Percentiles rank a stretch among this genome's conserved stretches.
Evolutionary conservation across 1,284 basidiomycete genomes (phyloP).

Genomic region (Sparassis latifolia): DNA sequence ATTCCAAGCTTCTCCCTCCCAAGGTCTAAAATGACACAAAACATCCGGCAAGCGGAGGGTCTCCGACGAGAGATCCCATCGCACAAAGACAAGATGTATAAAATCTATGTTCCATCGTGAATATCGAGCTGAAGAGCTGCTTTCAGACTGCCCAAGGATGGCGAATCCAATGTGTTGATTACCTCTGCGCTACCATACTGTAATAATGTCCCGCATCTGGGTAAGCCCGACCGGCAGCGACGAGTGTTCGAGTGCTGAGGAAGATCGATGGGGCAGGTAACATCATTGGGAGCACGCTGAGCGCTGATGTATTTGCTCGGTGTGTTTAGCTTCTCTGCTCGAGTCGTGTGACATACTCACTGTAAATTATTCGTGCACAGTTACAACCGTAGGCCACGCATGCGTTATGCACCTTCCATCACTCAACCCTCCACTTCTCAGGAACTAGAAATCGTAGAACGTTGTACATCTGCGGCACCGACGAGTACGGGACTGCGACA

Average conservation of each 20-base stretch:
- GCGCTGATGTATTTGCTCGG: constrained; percentile 95
- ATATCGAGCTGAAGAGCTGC: not conserved
- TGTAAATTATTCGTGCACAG: constrained; percentile 35
- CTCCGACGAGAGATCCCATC: constrained; percentile 45
- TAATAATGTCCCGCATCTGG: constrained; percentile 98
- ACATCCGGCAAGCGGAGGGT: constrained; percentile 56
- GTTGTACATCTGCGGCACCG: constrained; percentile 92
- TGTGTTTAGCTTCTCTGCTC: constrained; percentile 37
- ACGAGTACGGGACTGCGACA: constrained; percentile 98
- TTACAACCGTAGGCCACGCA: constrained; percentile 54
- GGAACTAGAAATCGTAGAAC: constrained; percentile 73
- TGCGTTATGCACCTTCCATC: too few relatives aligned
- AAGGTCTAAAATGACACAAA: constrained; percentile 46
- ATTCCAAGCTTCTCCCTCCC: too few relatives aligned
- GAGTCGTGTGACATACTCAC: constrained; percentile 12
- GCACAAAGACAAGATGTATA: constrained; percentile 29
- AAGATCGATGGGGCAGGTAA: constrained; percentile 56
- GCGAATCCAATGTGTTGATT: constrained; percentile 84
- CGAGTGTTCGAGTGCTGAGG: not conserved
- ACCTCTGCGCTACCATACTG: constrained; percentile 98
- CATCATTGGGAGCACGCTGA: constrained; percentile 94
- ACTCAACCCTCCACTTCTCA: constrained; percentile 19
- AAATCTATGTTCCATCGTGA: constrained; percentile 1
- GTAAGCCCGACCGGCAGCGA: constrained; percentile 31
- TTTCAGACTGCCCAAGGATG: constrained; percentile 74